Evolutionary conservation across 1,284 basidiomycete genomes (phyloP), one percentile per base, ranked within the genome.

Genomic region (Ceratobasidium sp.): DNA sequence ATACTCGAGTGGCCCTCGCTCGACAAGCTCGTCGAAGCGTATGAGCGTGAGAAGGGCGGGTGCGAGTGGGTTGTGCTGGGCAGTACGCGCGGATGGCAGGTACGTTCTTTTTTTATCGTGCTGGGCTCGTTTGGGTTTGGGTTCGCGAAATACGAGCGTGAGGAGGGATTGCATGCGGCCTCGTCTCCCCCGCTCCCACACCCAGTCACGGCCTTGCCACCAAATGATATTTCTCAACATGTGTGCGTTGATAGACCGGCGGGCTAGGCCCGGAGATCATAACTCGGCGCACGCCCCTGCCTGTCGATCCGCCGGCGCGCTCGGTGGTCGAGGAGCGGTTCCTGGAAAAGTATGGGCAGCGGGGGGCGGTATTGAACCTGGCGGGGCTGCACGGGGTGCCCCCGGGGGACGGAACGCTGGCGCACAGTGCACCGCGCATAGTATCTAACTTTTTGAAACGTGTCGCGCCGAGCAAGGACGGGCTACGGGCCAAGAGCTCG

Each of bases 321-420:
- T 78, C 79, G 9, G 80, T 81, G 59, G 78, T 79, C 34, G 80
- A 81, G 68, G 71, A 81, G 29, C 75, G 80, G 9, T 79, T 19
- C 63, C 74, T 69, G 73, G 41, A 66, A 65, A 53, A n/a, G 16
- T 27, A 65, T 75, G 34, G 6, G 13, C 16, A 11, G 41, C n/a
- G 27, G 54, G 48, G 29, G 11, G 75, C 76, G n/a, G 81, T 82
- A 3, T 76, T 82, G 24, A 79, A 81, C 65, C 78, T 82, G 8
- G 76, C 76, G 3, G 81, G 81, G 0, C 76, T 82, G 9, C 81
- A 79, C 77, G 81, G 81, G 14, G 78, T 78, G 0, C 51, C 76
- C 5, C 72, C 81, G 31, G 68, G 75, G 39, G 76, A 79, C 0
- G 53, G 77, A 43, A 37, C 39, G 11, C n/a, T 39, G 3, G 29